Conservation (phyloP, 768 basidiomycete genomes). For the Suillus decipiens region DNA sequence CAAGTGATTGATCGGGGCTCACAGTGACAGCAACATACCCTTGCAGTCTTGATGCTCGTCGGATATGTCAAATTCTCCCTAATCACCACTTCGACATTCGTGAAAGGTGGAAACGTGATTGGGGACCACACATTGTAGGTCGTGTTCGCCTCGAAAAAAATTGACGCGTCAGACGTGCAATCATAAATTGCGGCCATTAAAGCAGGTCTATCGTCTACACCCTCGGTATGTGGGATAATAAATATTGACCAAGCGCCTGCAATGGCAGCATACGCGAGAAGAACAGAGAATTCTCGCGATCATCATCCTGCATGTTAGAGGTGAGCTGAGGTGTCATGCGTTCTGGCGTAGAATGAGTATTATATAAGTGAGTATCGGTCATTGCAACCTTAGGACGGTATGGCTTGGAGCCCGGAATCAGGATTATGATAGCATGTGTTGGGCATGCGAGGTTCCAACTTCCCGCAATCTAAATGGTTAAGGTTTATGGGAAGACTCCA, state of each 20-base stretch:
- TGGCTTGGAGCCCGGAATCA: background rate
- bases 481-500: background rate
- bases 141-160: conserved; percentile 55
- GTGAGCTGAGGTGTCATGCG: background rate
- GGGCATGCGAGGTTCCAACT: background rate
- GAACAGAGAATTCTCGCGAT: conserved; percentile 36
- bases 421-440: background rate
- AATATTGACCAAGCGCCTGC: conserved; percentile 49
- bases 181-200: conserved; percentile 44
- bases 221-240: conserved; percentile 48
- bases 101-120: conserved; percentile 53
- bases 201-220: conserved; percentile 54
- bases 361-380: background rate
- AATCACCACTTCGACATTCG: conserved; percentile 57
- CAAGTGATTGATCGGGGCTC: conserved; percentile 16
- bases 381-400: background rate
- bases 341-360: background rate
- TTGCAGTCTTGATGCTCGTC: conserved; percentile 50
- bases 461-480: background rate
- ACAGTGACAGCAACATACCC: conserved; percentile 47
- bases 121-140: conserved; percentile 66
- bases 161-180: conserved; percentile 46
- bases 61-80: conserved; percentile 63
- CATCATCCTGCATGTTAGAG: background rate
- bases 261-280: conserved; percentile 40